Conservation (phyloP, 192 early-diverging fungal species). For the Coemansia sp. region DNA sequence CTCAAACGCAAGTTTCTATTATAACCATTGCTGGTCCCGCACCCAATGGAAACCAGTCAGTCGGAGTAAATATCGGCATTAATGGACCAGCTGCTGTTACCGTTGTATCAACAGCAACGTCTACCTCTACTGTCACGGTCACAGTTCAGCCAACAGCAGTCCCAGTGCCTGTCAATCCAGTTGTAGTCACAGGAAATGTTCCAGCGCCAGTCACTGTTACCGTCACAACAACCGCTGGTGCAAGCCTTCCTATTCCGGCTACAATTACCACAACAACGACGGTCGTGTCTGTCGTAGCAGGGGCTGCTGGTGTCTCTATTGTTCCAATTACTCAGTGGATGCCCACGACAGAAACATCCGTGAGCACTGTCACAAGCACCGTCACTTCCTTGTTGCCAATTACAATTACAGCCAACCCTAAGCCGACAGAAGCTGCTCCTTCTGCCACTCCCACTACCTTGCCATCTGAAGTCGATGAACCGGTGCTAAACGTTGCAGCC, state of each 20-base stretch:
- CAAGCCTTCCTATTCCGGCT: background rate
- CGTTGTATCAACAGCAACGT: background rate
- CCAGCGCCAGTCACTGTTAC: background rate
- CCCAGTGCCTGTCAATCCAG: background rate
- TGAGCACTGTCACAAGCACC: background rate
- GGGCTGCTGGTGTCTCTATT: background rate
- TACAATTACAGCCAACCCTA: background rate
- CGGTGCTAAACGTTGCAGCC: background rate
- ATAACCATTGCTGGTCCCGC: background rate
- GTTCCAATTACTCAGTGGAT: conserved; percentile 6
- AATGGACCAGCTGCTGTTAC: background rate
- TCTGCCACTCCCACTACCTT: background rate
- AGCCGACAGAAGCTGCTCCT: background rate
- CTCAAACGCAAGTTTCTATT: background rate
- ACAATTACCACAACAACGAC: background rate
- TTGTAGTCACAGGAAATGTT: background rate
- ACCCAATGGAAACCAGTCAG: background rate
- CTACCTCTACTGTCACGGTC: background rate
- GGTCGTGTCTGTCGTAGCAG: background rate
- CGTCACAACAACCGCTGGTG: background rate
- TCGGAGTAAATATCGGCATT: background rate
- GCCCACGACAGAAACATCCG: background rate
- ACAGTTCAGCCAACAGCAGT: background rate
- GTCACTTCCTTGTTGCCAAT: background rate
- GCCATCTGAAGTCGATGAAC: background rate